Evolutionary conservation across 495 filamentous ascomycete genomes (phyloP).

Genomic region (Thozetella sp.): DNA sequence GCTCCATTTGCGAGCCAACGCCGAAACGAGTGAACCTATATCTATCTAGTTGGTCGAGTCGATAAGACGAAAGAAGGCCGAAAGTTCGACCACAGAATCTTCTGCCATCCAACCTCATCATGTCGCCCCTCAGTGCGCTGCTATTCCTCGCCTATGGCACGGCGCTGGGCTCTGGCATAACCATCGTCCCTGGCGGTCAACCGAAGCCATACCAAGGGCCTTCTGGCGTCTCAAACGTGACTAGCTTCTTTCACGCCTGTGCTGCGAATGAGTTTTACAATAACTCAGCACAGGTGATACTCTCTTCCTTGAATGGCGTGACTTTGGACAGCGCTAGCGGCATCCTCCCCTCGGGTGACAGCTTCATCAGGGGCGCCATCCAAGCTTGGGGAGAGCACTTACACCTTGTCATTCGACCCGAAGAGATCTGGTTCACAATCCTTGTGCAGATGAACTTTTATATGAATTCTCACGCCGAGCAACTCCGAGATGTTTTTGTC

Average conservation of each 20-base stretch:
- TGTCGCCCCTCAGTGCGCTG: no score
- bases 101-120: no score
- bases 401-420: constrained; percentile 53
- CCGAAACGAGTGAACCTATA: no score
- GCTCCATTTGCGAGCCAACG: no score
- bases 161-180: neutral
- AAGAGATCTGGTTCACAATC: constrained; percentile 63
- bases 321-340: constrained; percentile 7
- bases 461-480: constrained; percentile 50
- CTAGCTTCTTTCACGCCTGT: no score
- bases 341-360: constrained; percentile 31
- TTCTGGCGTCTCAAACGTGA: constrained; percentile 4
- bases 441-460: constrained; percentile 55
- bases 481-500: constrained; percentile 43
- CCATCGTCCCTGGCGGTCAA: constrained; percentile 24
- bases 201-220: constrained; percentile 16
- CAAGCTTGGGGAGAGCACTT: constrained; percentile 54
- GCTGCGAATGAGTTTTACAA: constrained; percentile 15
- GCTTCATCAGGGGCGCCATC: constrained; percentile 49
- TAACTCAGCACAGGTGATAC: constrained; percentile 13
- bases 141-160: no score
- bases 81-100: no score
- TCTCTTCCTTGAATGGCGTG: constrained; percentile 7
- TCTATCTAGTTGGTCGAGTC: no score
- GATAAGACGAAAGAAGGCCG: no score